Evolutionary conservation across 2,329 filamentous ascomycete species (phyloP).

Genomic region (Monosporascus sp.): DNA sequence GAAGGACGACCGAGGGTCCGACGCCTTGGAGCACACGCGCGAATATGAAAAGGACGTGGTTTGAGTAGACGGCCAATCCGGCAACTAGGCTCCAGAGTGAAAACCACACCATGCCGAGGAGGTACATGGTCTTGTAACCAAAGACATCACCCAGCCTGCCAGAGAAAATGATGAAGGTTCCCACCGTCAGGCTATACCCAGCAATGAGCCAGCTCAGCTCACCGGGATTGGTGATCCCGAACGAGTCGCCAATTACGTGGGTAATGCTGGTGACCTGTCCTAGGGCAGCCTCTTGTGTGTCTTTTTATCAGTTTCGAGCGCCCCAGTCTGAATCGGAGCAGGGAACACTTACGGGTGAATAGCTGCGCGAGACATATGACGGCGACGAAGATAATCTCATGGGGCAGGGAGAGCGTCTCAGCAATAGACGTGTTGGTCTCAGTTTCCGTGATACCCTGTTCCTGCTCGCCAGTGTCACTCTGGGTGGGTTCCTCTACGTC

Average conservation of each 20-base stretch:
- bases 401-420: conserved; percentile 10
- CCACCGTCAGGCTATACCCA: conserved; percentile 38
- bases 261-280: conserved; percentile 20
- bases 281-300: conserved; percentile 11
- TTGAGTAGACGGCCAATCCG: conserved; percentile 28
- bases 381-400: conserved; percentile 14
- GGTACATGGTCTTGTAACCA: conserved; percentile 39
- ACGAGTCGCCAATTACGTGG: conserved; percentile 36
- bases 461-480: not conserved
- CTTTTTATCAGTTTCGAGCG: conserved; percentile 1
- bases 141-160: conserved; percentile 41
- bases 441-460: conserved; percentile 2
- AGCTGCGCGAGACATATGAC: conserved; percentile 16
- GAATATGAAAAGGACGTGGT: conserved; percentile 35
- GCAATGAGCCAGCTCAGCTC: conserved; percentile 39
- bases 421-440: conserved; percentile 11
- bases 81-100: conserved; percentile 32
- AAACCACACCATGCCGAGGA: conserved; percentile 37
- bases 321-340: not conserved
- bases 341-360: conserved; percentile 13
- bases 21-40: conserved; percentile 46
- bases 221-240: conserved; percentile 31
- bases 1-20: conserved; percentile 49
- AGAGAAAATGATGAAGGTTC: conserved; percentile 41
- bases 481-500: conserved; percentile 3